Conservation (phyloP, 2,329 filamentous ascomycete species). For the Pseudogymnoascus sp. region DNA sequence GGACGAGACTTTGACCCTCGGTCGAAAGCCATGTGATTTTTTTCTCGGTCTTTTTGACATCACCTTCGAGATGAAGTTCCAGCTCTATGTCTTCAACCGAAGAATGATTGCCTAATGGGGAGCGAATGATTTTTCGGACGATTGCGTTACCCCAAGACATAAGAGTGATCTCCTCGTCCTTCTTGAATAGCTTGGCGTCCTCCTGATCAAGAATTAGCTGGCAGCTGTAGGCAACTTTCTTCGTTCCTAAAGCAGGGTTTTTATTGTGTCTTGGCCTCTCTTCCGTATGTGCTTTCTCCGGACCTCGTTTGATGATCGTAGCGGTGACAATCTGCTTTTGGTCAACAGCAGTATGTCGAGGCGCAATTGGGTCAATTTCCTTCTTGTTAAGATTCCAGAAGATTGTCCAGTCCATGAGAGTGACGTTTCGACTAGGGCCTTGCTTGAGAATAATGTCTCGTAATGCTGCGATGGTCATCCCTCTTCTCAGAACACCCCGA, state of each 20-base stretch:
- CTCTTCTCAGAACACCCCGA: no score
- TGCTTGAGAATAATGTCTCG: slow-evolving; percentile 80
- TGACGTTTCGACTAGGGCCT: slow-evolving; percentile 75
- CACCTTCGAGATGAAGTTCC: slow-evolving; percentile 80
- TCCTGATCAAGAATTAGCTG: slow-evolving; percentile 77
- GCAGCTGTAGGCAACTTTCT: slow-evolving; percentile 73
- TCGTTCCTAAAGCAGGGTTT: slow-evolving; percentile 74
- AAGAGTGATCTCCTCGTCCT: slow-evolving; percentile 85
- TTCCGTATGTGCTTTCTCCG: slow-evolving; percentile 53
- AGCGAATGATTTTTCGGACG: slow-evolving; percentile 57
- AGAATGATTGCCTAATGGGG: slow-evolving; percentile 22
- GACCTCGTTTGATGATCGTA: slow-evolving; percentile 54
- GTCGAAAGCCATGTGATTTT: slow-evolving; percentile 87
- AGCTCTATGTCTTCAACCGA: slow-evolving; percentile 65
- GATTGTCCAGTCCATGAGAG: slow-evolving; percentile 73
- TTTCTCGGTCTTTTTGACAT: slow-evolving; percentile 92
- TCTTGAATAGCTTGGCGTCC: slow-evolving; percentile 72
- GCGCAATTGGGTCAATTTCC: slow-evolving; percentile 67
- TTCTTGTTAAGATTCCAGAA: slow-evolving; percentile 68
- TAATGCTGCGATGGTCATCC: slow-evolving; percentile 70
- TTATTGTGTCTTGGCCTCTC: slow-evolving; percentile 84
- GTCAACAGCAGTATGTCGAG: slow-evolving; percentile 63
- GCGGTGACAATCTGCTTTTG: slow-evolving; percentile 65
- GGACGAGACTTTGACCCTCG: slow-evolving; percentile 65
- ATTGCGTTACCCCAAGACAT: slow-evolving; percentile 96